These are phyloP conservation scores for Aspergillus baeticus DNA, from an alignment of 495 filamentous ascomycete species.

Conservation along the genomic window DNA sequence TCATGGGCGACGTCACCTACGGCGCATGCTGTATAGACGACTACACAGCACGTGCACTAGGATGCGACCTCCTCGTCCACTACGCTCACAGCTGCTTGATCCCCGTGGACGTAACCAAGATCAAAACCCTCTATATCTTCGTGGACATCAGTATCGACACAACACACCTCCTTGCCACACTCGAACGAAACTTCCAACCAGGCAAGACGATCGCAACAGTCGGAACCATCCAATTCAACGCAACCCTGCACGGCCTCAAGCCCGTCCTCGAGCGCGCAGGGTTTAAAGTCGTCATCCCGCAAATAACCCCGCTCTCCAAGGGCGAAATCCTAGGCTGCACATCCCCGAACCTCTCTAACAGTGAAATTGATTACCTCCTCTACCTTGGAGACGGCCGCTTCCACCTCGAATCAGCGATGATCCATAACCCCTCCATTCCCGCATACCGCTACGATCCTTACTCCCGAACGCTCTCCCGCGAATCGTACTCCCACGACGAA, in stretches of 20 bases:
- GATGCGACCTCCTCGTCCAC: conserved; percentile 92
- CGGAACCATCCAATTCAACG: conserved; percentile 98
- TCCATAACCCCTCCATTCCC: conserved; percentile 86
- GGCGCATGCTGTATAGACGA: conserved; percentile 99
- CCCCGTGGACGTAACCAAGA: conserved; percentile 90
- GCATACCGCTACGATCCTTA: conserved; percentile 98
- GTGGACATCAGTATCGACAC: conserved; percentile 97
- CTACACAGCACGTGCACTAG: conserved; percentile 91
- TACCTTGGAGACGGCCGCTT: conserved; percentile 97
- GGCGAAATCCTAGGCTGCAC: conserved; percentile 97
- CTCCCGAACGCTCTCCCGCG: conserved; percentile 82
- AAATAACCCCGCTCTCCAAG: conserved; percentile 87
- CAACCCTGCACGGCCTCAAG: conserved; percentile 81
- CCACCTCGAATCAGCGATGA: conserved; percentile 98
- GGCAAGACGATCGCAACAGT: conserved; percentile 89
- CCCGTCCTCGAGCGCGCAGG: conserved; percentile 75
- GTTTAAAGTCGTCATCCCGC: conserved; percentile 80
- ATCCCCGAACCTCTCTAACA: conserved; percentile 65
- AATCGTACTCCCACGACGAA: conserved; percentile 84
- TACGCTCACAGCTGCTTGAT: conserved; percentile 97
- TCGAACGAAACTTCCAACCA: conserved; percentile 83
- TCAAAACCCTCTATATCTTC: conserved; percentile 96
- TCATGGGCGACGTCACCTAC: conserved; percentile 99
- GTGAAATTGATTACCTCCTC: conserved; percentile 71
- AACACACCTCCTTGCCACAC: conserved; percentile 74